These are phyloP conservation scores for Pichiaceae sp. DNA, from an alignment of 1,139 yeast genomes.

Conservation along the genomic window DNA sequence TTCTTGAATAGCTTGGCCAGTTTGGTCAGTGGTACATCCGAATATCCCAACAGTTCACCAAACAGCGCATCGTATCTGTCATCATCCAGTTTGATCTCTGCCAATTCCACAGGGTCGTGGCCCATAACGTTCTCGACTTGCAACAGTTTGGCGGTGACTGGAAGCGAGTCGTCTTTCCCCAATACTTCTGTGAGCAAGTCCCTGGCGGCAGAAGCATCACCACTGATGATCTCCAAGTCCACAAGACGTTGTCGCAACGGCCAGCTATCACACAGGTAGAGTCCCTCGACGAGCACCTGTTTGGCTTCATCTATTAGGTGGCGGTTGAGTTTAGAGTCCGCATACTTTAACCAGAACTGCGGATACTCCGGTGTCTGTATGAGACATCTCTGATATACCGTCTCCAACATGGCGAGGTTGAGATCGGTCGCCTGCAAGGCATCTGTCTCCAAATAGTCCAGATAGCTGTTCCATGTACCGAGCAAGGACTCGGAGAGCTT, in stretches of 20 bases:
- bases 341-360: slow-evolving; percentile 54
- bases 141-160: slow-evolving; percentile 31
- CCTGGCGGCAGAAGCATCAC: slow-evolving; percentile 29
- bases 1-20: slow-evolving; percentile 6
- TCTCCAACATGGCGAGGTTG: slow-evolving; percentile 25
- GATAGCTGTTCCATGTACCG: slow-evolving; percentile 51
- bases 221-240: slow-evolving; percentile 31
- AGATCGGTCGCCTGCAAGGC: slow-evolving; percentile 14
- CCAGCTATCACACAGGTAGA: slow-evolving; percentile 21
- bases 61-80: slow-evolving; percentile 20
- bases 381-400: slow-evolving; percentile 51
- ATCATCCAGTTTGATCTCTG: slow-evolving; percentile 18
- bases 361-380: slow-evolving; percentile 45
- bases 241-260: slow-evolving; percentile 29
- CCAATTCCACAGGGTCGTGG: slow-evolving; percentile 20
- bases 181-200: slow-evolving; percentile 26
- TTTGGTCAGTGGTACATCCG: slow-evolving; percentile 5
- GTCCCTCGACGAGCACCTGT: slow-evolving; percentile 28
- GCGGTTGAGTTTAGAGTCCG: slow-evolving; percentile 34
- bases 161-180: slow-evolving; percentile 25
- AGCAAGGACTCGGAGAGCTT: slow-evolving; percentile 32
- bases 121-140: slow-evolving; percentile 27
- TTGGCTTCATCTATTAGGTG: slow-evolving; percentile 29
- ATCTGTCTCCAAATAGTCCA: slow-evolving; percentile 42
- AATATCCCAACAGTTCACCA: slow-evolving; percentile 15